A percentile compares a stretch with the other conserved stretches of the same genome.
These are phyloP conservation scores for Metschnikowia colocasiae DNA, from an alignment of 805 yeast genomes.

Conservation along the genomic window DNA sequence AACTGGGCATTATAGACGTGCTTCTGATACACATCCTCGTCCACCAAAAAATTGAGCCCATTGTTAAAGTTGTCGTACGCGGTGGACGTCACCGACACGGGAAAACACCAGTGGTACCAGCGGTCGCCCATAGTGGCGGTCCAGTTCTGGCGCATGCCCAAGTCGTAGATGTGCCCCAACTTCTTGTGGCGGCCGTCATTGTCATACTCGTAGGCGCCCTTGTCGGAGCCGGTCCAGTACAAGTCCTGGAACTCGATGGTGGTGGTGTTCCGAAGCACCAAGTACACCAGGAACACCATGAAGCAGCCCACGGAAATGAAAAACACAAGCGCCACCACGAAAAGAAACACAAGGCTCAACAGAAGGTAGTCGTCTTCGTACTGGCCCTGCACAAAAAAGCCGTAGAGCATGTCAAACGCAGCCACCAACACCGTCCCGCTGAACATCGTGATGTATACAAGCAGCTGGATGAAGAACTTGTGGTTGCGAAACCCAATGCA, in stretches of 20 bases:
- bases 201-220: constrained; percentile 32
- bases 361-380: constrained; percentile 45
- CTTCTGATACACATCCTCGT: constrained; percentile 40
- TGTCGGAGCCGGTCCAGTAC: constrained; percentile 43
- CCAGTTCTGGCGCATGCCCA: constrained; percentile 68
- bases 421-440: constrained; percentile 39
- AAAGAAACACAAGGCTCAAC: constrained; percentile 57
- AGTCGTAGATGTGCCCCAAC: constrained; percentile 68
- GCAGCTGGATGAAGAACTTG: constrained; percentile 72
- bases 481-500: constrained; percentile 85
- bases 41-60: constrained; percentile 53
- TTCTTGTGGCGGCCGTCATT: constrained; percentile 38
- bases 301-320: constrained; percentile 44
- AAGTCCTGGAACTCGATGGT: constrained; percentile 74
- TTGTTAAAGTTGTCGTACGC: constrained; percentile 24
- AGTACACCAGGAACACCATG: constrained; percentile 52
- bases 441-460: constrained; percentile 51
- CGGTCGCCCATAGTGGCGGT: constrained; percentile 65
- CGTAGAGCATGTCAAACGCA: constrained; percentile 42
- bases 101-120: constrained; percentile 69
- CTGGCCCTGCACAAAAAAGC: constrained; percentile 43
- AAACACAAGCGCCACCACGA: constrained; percentile 57
- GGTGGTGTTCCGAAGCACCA: constrained; percentile 63
- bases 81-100: constrained; percentile 32
- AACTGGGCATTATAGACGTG: constrained; percentile 39